Percentiles rank a stretch among this genome's conserved stretches.
These are phyloP conservation scores for Wickerhamiella bombiphila DNA, from an alignment of 805 yeast genomes.

Conservation along the genomic window DNA sequence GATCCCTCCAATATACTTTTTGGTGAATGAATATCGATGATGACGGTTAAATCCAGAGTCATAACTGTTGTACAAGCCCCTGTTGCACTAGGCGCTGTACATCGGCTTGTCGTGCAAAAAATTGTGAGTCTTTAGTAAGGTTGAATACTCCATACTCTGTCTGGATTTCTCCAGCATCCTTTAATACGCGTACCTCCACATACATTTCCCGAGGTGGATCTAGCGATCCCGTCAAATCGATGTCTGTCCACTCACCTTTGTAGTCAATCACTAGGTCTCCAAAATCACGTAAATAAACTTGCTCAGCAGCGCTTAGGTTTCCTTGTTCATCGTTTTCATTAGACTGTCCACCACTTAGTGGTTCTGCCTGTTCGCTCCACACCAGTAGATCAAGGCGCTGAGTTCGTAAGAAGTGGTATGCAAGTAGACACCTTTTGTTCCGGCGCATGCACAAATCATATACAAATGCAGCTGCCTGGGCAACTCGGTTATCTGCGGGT, in stretches of 20 bases:
- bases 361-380: slow-evolving; percentile 38
- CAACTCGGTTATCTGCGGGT: slow-evolving; percentile 31
- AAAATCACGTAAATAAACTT: slow-evolving; percentile 59
- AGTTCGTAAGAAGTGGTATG: slow-evolving; percentile 64
- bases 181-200: slow-evolving; percentile 82
- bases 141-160: slow-evolving; percentile 92
- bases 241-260: slow-evolving; percentile 65
- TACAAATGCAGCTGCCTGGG: slow-evolving; percentile 34
- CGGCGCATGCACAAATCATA: slow-evolving; percentile 66
- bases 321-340: slow-evolving; percentile 22
- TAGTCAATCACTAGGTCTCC: slow-evolving; percentile 56
- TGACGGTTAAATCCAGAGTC: too few species aligned
- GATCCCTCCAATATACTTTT: too few species aligned
- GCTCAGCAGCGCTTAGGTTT: slow-evolving; percentile 60
- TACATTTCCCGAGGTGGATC: slow-evolving; percentile 86
- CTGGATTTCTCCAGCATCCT: slow-evolving; percentile 93
- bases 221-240: slow-evolving; percentile 78
- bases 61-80: slow-evolving; percentile 76
- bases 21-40: too few species aligned
- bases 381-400: slow-evolving; percentile 48
- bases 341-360: slow-evolving; percentile 1
- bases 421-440: slow-evolving; percentile 78
- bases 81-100: slow-evolving; percentile 90
- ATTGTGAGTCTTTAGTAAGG: slow-evolving; percentile 82
- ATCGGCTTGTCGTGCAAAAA: slow-evolving; percentile 84